Base-by-base conservation (phyloP, 2,329 filamentous ascomycete species). In the Phaeosphaeriaceae sp. region DNA sequence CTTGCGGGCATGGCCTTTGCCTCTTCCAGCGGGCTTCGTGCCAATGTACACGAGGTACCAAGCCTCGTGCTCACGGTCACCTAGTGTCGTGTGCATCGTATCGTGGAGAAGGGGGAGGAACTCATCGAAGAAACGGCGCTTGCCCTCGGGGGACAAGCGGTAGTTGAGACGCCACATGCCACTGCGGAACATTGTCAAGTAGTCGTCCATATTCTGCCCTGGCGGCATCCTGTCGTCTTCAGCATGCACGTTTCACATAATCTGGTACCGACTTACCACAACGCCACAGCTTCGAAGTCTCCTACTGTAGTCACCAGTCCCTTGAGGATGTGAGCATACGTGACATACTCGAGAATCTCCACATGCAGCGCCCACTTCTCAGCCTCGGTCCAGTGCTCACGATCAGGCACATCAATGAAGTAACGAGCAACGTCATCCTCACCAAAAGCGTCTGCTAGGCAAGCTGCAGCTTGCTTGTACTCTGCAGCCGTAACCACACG, bases 41-140 rank as follows among this genome's bases (percentile, higher is more conserved):
- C 91, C 92, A 60, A 96, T 83, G 77, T 94, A 95, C 48, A 93
- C 90, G 54, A 96, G 87, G 76, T 95, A 95, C 84, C 91, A 95
- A 72, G 86, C 88, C 60, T 90, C 82, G 66, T 82, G 76, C 72
- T 92, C 89, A 51, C 87, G 84, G 41, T 85, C 82, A 21, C 89
- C 89, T 76, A 95, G 85, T 60, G 91, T 83, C 60, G 86, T 83
- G 60, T 83, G 80, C 81, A 93, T 93, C 70, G 89, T 89, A 66
- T 88, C 81, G 78, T 91, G 87, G 63, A 95, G 84, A 47, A 92
- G 83, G 17, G 91, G 91, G 48, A 93, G 77, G 78, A 94, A 88
- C 77, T 95, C 91, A 62, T 83, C 79, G 78, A 91, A 93, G 84
- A 92, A 93, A 63, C 92, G 89, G 65, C 81, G 83, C 66, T 85